Evolutionary conservation across 805 yeast species (phyloP).

Genomic region (Candida wancherniae): DNA sequence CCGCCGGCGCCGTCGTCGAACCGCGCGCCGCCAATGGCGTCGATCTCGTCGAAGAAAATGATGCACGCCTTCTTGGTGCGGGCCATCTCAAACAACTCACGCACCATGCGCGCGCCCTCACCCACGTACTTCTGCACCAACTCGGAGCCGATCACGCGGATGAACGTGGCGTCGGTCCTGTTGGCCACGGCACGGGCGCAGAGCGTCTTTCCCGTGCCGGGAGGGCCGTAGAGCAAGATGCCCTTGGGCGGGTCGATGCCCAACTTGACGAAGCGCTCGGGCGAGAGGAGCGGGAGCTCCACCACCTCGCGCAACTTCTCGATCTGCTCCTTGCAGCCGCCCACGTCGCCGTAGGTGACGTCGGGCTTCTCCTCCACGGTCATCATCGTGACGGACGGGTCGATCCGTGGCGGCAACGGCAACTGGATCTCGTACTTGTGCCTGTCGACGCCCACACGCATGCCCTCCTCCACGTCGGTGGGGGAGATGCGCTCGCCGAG

Average conservation of each 20-base stretch:
- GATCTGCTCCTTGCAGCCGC: slow-evolving; percentile 98
- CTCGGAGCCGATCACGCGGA: slow-evolving; percentile 97
- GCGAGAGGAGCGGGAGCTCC: slow-evolving; percentile 51
- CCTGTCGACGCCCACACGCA: slow-evolving; percentile 99
- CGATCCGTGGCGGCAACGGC: slow-evolving; percentile 96
- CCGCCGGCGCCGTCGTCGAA: slow-evolving; percentile 99
- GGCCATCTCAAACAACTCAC: slow-evolving; percentile 98
- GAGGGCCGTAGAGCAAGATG: slow-evolving; percentile 92
- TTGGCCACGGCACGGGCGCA: slow-evolving; percentile 99
- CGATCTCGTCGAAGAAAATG: slow-evolving; percentile 96
- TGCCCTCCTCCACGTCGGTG: slow-evolving; percentile 98
- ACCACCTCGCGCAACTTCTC: slow-evolving; percentile 41
- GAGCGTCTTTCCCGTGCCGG: slow-evolving; percentile 97
- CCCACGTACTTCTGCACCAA: slow-evolving; percentile 98
- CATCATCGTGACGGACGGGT: slow-evolving; percentile 99
- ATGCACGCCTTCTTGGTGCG: slow-evolving; percentile 97
- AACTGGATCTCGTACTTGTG: slow-evolving; percentile 94
- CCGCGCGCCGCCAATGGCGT: slow-evolving; percentile 99
- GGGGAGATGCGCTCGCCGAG: slow-evolving; percentile 96
- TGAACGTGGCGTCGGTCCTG: slow-evolving; percentile 97
- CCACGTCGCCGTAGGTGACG: slow-evolving; percentile 96
- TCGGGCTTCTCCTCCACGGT: slow-evolving; percentile 99
- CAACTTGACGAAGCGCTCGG: slow-evolving; percentile 92
- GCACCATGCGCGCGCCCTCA: slow-evolving; percentile 99
- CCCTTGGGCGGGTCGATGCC: slow-evolving; percentile 99